A percentile compares a stretch with the other conserved stretches of the same genome.
Evolutionary conservation across 2,329 filamentous ascomycete genomes (phyloP).

Genomic region (Colletotrichum lupini): DNA sequence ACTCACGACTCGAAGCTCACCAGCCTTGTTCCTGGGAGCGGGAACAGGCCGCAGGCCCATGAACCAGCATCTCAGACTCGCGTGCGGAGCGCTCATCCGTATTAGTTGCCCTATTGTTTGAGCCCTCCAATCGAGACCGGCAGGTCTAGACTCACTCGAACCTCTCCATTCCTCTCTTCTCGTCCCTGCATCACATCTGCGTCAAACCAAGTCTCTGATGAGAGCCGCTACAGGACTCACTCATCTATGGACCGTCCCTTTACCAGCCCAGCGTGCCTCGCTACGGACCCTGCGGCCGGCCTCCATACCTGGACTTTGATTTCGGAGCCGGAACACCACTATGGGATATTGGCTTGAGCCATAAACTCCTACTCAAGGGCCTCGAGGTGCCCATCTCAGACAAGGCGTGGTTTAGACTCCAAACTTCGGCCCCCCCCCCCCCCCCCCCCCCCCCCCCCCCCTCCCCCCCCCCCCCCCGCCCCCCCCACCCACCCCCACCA

Average conservation of each 20-base stretch:
- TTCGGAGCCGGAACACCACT: constrained; percentile 4
- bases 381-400: neutral
- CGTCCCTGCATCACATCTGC: constrained; percentile 25
- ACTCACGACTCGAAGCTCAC: constrained; percentile 4
- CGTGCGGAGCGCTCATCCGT: neutral
- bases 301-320: neutral
- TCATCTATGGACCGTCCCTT: neutral
- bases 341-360: neutral
- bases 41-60: neutral
- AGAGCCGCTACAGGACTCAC: neutral
- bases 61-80: constrained; percentile 5
- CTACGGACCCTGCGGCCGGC: neutral
- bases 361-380: neutral
- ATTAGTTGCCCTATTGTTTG: neutral
- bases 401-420: neutral
- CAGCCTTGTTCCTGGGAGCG: neutral
- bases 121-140: neutral
- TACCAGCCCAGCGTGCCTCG: neutral
- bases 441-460: too few species aligned
- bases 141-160: neutral
- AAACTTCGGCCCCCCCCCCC: neutral
- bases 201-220: constrained; percentile 16
- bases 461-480: too few species aligned
- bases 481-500: too few species aligned
- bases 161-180: constrained; percentile 2